Base-by-base conservation (phyloP, 108 stramenopile genomes). In the Fragilaria radians region DNA sequence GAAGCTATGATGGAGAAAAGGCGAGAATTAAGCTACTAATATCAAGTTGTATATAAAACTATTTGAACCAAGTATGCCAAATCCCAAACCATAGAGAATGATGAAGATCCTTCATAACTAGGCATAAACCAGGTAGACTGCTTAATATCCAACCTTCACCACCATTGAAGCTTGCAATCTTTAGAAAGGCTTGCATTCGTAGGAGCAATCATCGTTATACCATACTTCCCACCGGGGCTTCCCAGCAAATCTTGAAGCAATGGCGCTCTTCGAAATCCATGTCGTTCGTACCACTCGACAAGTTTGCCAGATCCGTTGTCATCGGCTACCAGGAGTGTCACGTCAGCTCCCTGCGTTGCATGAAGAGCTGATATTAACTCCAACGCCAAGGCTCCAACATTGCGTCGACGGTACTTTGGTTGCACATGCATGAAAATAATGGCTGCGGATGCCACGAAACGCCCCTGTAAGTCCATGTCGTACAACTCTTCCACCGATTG, bases 391-490 rank as follows among this genome's bases (percentile, higher is more conserved):
- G 59, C 46, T 17, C 89, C 89, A 14, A 87, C 57, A 18, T 68
- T 50, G 26, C 61, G 54, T 11, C 50, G 57, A 47, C 89, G 71
- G 61, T 82, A 84, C 1, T 71, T 60, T 4, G 79, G 79, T 62
- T 91, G 86, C 0, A 87, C 84, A 51, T 77, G 85, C 84, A 91
- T 88, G 76, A 83, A 91, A 27, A 91, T 82, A 7, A 91, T 83
- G 22, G 89, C 89, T 1, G 63, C 85, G 23, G 74, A 65, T 2
- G 81, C 65, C 5, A 74, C 68, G 7, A 14, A 42, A 11, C 36
- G 7, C 3, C 66, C 57, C 48, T 54, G 53, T 14, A 62, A 54
- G 28, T 71, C 48, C 23, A 82, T 66, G 0, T 72, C 77, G 59
- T 80, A 85, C 21, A 74, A 7, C 32, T 84, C 77, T 47, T 75